A percentile compares a stretch with the other conserved stretches of the same genome.
phyloP scores from a whole-genome alignment of 1,284 basidiomycete species.

The Phellinidium pouzarii region DNA sequence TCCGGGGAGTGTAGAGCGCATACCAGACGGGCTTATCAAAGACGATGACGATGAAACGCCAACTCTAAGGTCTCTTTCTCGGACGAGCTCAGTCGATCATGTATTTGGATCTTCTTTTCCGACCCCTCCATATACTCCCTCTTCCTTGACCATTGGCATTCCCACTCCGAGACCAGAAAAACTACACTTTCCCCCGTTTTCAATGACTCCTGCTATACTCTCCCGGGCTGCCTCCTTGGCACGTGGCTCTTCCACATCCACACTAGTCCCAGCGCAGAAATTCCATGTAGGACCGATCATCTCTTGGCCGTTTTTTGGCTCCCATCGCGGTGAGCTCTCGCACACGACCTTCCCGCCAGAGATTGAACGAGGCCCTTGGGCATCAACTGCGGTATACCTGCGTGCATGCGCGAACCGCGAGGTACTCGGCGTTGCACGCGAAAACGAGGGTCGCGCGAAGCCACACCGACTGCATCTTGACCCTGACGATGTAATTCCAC shows the following conservation, averaged over 20 bases:
- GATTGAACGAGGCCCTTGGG: conserved; percentile 71
- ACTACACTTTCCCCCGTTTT: not conserved
- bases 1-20: conserved; percentile 1
- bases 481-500: conserved; percentile 55
- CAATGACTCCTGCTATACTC: not conserved
- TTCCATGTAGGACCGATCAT: conserved; percentile 72
- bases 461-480: conserved; percentile 71
- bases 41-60: conserved; percentile 9
- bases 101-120: conserved; percentile 9
- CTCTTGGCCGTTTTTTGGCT: conserved; percentile 83
- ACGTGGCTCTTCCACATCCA: not conserved
- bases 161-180: conserved; percentile 9
- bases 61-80: conserved; percentile 4
- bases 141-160: not conserved
- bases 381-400: conserved; percentile 50
- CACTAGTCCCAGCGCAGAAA: not conserved
- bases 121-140: conserved; percentile 11
- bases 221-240: not conserved
- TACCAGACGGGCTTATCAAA: not conserved
- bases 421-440: conserved; percentile 56
- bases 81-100: conserved; percentile 8
- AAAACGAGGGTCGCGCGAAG: conserved; percentile 67
- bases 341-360: conserved; percentile 45
- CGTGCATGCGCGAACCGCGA: conserved; percentile 60
- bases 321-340: conserved; percentile 61